phyloP scores from a whole-genome alignment of 306 rosid genomes.

The Fragaria nilgerrensis region DNA sequence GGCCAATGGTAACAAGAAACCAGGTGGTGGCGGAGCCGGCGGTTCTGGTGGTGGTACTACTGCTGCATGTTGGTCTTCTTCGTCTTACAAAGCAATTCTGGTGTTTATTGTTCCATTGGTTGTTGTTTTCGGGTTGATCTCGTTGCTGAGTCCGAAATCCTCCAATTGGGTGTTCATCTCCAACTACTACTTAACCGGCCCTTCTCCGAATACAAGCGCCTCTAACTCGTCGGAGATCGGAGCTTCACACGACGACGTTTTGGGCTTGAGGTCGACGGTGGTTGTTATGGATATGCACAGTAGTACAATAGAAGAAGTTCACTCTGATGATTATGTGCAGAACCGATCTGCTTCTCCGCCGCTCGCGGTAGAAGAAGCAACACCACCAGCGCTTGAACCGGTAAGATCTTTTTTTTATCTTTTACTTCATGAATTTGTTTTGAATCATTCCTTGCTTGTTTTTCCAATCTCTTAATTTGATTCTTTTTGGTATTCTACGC shows the following conservation, averaged over 20 bases:
- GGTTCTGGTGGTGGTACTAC: background rate
- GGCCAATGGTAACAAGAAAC: background rate
- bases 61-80: constrained; percentile 22
- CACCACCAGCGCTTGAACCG: constrained; percentile 23
- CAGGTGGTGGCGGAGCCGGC: background rate
- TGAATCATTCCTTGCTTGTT: background rate
- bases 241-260: constrained; percentile 10
- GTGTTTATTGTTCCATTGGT: constrained; percentile 50
- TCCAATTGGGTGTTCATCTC: constrained; percentile 31
- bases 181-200: background rate
- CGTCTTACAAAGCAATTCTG: constrained; percentile 38
- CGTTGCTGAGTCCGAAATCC: constrained; percentile 48
- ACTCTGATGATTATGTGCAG: constrained; percentile 42
- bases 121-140: constrained; percentile 50
- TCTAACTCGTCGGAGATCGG: constrained; percentile 1
- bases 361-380: constrained; percentile 30
- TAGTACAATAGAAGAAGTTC: constrained; percentile 35
- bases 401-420: constrained; percentile 32
- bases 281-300: constrained; percentile 28
- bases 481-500: background rate
- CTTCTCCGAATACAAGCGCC: constrained; percentile 10
- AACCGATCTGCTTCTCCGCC: constrained; percentile 57
- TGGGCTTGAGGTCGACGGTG: constrained; percentile 35
- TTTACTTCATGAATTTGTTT: background rate
- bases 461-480: background rate